Evolutionary conservation across 148 eudicot species (phyloP).

Genomic region (Rhododendron vialii): DNA sequence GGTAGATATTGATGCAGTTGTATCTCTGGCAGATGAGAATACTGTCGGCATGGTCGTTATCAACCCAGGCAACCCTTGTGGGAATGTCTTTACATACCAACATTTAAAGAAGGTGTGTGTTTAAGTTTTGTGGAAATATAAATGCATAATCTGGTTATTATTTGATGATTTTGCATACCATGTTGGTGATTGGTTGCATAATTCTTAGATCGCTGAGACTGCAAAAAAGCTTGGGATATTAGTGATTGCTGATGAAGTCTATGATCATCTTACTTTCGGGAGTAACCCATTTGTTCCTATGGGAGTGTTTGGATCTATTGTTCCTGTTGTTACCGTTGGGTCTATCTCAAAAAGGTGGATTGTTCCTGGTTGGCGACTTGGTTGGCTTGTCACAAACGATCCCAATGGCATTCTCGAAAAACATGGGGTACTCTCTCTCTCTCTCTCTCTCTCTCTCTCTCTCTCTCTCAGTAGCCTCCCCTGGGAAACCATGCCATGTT

Average conservation of each 20-base stretch:
- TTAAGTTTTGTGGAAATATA: neutral
- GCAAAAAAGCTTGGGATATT: constrained; percentile 71
- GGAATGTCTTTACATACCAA: constrained; percentile 36
- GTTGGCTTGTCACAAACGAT: constrained; percentile 67
- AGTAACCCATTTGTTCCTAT: constrained; percentile 68
- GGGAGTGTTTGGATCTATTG: constrained; percentile 63
- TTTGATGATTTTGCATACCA: neutral
- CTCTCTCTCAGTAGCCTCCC: neutral
- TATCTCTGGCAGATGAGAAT: constrained; percentile 45
- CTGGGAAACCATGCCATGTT: neutral
- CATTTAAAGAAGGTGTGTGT: constrained; percentile 38
- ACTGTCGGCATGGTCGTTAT: constrained; percentile 50
- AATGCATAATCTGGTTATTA: neutral
- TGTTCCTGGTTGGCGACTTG: constrained; percentile 91
- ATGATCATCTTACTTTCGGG: constrained; percentile 63
- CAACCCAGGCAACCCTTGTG: constrained; percentile 61
- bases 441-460: neutral
- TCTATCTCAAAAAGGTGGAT: constrained; percentile 79
- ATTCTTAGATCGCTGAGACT: constrained; percentile 53
- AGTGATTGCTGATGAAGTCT: constrained; percentile 73
- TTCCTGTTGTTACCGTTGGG: constrained; percentile 63
- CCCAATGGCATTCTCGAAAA: constrained; percentile 40
- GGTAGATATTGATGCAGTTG: constrained; percentile 37
- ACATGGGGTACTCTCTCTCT: constrained; percentile 33
- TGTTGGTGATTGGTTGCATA: neutral